These are phyloP conservation scores for Flaveria sonorensis DNA, from an alignment of 129 eudicot species.

Conservation along the genomic window DNA sequence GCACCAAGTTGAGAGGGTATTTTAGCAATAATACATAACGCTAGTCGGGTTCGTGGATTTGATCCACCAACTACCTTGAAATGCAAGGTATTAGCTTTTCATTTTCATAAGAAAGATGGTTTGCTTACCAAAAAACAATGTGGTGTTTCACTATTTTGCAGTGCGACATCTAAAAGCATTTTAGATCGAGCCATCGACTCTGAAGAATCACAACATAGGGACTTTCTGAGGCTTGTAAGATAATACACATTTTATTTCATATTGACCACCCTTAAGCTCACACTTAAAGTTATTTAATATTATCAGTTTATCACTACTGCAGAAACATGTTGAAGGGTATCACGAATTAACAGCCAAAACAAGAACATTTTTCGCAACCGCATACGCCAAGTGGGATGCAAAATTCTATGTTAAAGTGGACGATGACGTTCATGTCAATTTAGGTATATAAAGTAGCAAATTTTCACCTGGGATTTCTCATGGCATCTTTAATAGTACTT, in stretches of 20 bases:
- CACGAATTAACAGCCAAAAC: constrained; percentile 76
- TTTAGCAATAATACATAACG: background rate
- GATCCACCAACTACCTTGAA: too few species aligned
- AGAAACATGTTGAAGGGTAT: constrained; percentile 81
- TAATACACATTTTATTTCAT: constrained; percentile 5
- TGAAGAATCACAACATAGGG: constrained; percentile 61
- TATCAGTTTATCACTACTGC: background rate
- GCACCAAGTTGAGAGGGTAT: background rate
- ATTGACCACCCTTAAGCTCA: constrained; percentile 11
- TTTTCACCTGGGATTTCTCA: constrained; percentile 14
- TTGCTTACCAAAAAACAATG: background rate
- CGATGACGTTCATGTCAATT: constrained; percentile 77
- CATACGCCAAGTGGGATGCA: constrained; percentile 76
- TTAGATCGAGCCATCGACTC: constrained; percentile 73
- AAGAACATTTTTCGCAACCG: constrained; percentile 58
- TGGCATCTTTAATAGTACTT: background rate
- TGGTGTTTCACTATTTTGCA: constrained; percentile 33
- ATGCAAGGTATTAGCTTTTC: background rate
- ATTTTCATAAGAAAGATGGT: background rate
- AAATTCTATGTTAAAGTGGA: constrained; percentile 72
- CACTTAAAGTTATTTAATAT: constrained; percentile 1
- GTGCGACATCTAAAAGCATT: constrained; percentile 71
- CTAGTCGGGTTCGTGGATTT: background rate
- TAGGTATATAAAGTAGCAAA: constrained; percentile 28
- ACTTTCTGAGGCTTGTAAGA: constrained; percentile 69